A percentile compares a stretch with the other conserved stretches of the same genome.
These are phyloP conservation scores for Umbelopsis vinacea DNA, from an alignment of 192 early-diverging fungal genomes.

Conservation along the genomic window DNA sequence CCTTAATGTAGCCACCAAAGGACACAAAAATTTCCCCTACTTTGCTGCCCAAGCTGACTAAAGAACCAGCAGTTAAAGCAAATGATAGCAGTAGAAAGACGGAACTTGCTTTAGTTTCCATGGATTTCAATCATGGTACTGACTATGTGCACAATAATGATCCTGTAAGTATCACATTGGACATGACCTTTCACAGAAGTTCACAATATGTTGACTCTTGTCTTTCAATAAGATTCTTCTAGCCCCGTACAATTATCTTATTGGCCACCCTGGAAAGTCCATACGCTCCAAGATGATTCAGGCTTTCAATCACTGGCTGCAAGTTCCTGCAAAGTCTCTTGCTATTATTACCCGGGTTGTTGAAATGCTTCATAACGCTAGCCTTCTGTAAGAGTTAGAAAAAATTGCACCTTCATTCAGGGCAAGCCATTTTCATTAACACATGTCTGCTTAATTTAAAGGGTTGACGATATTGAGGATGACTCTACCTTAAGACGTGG, in stretches of 20 bases:
- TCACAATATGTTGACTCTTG: no score
- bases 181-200: no score
- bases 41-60: no score
- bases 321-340: conserved; percentile 69
- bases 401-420: no score
- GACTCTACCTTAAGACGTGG: conserved; percentile 86
- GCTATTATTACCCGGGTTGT: conserved; percentile 75
- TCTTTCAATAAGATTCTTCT: conserved; percentile 67
- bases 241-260: conserved; percentile 90
- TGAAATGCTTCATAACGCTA: conserved; percentile 93
- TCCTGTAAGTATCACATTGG: background rate
- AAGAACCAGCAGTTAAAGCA: no score
- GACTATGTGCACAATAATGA: background rate
- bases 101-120: background rate
- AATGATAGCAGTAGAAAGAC: background rate
- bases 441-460: conserved; percentile 18
- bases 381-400: conserved; percentile 67
- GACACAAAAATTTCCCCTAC: no score
- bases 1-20: no score
- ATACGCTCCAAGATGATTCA: conserved; percentile 88
- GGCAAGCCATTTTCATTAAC: background rate
- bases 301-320: conserved; percentile 89
- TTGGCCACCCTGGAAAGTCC: conserved; percentile 85
- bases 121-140: background rate
- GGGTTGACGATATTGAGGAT: conserved; percentile 97